A percentile compares a stretch with the other conserved stretches of the same genome.
Evolutionary conservation across 306 rosid genomes (phyloP).

Genomic region (Dalbergia cochinchinensis): DNA sequence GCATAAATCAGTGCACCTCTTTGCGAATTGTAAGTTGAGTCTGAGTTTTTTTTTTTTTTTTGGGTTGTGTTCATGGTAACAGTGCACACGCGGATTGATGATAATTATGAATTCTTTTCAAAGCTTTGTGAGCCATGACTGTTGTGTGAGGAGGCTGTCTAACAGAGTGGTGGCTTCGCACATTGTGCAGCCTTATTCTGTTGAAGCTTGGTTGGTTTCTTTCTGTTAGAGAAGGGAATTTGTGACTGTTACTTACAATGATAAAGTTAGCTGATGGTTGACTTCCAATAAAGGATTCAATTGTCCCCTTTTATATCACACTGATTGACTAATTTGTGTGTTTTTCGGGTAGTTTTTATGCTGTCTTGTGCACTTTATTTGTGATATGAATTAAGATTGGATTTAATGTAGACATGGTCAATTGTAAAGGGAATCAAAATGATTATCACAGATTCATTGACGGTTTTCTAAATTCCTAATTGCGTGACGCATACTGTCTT

Average conservation of each 20-base stretch:
- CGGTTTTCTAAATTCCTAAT: background rate
- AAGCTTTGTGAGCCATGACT: slow-evolving; percentile 8
- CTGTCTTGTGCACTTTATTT: background rate
- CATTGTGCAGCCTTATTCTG: background rate
- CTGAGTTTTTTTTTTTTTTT: background rate
- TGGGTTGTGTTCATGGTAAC: background rate
- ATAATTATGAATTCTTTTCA: background rate
- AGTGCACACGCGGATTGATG: background rate
- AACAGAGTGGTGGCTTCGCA: slow-evolving; percentile 31
- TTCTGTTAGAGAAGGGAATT: background rate
- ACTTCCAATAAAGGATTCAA: background rate
- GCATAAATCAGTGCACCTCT: background rate
- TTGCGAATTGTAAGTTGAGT: slow-evolving; percentile 5
- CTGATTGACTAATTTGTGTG: background rate
- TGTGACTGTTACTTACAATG: background rate
- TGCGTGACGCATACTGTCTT: background rate
- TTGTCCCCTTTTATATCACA: background rate
- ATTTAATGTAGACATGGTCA: background rate
- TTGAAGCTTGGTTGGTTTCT: background rate
- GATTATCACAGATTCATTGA: slow-evolving; percentile 1
- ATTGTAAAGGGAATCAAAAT: background rate
- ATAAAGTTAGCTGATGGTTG: background rate
- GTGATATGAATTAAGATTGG: slow-evolving; percentile 1
- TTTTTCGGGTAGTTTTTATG: background rate
- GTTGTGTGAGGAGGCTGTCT: background rate